Evolutionary conservation across 164 flowering plant species (phyloP).

Genomic region (Stephania cephalantha): DNA sequence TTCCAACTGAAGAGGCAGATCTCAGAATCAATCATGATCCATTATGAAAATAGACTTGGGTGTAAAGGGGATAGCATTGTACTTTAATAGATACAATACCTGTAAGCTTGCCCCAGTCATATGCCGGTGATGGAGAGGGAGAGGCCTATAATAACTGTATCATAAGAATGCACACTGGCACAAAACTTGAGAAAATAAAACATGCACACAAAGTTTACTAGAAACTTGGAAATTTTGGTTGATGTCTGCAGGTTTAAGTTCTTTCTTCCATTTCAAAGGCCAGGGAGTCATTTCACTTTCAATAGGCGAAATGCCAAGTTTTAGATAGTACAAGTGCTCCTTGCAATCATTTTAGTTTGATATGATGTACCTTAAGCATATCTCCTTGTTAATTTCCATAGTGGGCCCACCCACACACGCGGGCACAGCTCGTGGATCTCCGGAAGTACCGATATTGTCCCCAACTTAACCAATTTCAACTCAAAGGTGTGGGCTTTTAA

Average conservation of each 20-base stretch:
- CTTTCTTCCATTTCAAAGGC: background rate
- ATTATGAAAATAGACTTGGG: background rate
- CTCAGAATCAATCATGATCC: conserved; percentile 6
- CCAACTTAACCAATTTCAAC: no score
- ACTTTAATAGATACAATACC: conserved; percentile 31
- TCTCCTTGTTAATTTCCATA: no score
- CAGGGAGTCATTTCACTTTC: background rate
- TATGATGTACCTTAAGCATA: background rate
- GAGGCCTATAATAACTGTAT: conserved; percentile 54
- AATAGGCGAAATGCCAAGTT: background rate
- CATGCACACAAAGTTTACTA: background rate
- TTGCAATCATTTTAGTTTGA: background rate
- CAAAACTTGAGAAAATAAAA: background rate
- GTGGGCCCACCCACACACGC: no score
- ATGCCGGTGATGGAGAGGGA: conserved; percentile 94
- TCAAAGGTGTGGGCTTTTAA: no score
- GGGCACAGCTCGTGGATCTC: no score
- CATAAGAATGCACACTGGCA: background rate
- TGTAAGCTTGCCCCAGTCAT: conserved; percentile 83
- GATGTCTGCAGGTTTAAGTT: background rate
- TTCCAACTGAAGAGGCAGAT: conserved; percentile 53
- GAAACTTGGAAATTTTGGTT: background rate
- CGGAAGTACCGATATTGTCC: no score
- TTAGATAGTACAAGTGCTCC: background rate
- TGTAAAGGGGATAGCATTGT: background rate